These are phyloP conservation scores for Gomphus sp. DNA, from an alignment of 1,284 basidiomycete genomes.

Conservation along the genomic window DNA sequence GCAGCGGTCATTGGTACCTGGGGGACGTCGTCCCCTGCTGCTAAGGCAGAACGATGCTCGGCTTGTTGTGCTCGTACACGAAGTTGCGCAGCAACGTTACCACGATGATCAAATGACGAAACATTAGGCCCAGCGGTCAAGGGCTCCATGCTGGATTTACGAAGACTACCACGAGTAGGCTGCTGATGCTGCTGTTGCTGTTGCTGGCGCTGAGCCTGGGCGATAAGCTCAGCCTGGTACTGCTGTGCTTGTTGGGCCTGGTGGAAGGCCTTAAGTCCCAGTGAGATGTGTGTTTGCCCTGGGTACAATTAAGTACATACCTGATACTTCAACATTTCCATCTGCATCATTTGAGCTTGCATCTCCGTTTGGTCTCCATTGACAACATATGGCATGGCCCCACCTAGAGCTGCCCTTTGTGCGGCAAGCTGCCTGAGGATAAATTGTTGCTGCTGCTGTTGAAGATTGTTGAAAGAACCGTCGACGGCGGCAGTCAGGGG, in stretches of 20 bases:
- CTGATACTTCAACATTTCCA: slow-evolving; percentile 73
- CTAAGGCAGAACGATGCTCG: slow-evolving; percentile 32
- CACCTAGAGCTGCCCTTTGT: slow-evolving; percentile 24
- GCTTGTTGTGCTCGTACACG: slow-evolving; percentile 53
- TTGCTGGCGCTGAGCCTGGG: slow-evolving; percentile 26
- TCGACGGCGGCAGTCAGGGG: slow-evolving; percentile 67
- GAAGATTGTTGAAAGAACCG: slow-evolving; percentile 51
- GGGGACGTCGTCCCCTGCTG: slow-evolving; percentile 37
- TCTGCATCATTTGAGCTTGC: slow-evolving; percentile 74
- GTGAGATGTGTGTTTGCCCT: neutral
- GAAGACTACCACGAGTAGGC: slow-evolving; percentile 13
- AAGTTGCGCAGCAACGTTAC: slow-evolving; percentile 35
- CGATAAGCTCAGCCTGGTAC: slow-evolving; percentile 45
- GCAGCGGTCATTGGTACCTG: slow-evolving; percentile 72
- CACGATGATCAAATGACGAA: slow-evolving; percentile 52
- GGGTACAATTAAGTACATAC: slow-evolving; percentile 27
- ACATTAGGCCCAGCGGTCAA: slow-evolving; percentile 54
- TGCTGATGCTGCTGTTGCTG: slow-evolving; percentile 18
- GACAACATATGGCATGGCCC: slow-evolving; percentile 6
- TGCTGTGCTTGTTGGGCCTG: slow-evolving; percentile 49
- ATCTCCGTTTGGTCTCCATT: slow-evolving; percentile 33
- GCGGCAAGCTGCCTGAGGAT: slow-evolving; percentile 33
- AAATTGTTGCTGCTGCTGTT: slow-evolving; percentile 46
- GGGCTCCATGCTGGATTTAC: slow-evolving; percentile 14
- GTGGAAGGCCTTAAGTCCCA: slow-evolving; percentile 28